Conservation (phyloP, 768 basidiomycete species). For the Auricularia sp. region DNA sequence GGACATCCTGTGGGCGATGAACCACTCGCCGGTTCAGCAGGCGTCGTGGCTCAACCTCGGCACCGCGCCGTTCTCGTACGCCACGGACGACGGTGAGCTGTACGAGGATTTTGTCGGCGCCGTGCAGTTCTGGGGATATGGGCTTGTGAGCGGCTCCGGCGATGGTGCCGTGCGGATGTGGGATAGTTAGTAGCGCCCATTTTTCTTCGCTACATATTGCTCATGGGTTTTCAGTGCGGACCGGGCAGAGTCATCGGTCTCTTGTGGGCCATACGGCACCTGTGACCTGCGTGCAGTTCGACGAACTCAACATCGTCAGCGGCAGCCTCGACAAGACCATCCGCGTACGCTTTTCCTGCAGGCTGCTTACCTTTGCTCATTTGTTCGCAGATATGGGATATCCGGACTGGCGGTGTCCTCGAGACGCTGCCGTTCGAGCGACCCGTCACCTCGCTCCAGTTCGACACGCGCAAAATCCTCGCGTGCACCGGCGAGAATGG, state of each 20-base stretch:
- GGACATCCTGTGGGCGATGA: constrained; percentile 99
- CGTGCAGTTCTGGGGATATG: constrained; percentile 98
- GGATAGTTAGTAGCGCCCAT: constrained; percentile 64
- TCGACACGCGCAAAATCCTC: constrained; percentile 88
- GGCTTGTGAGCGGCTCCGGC: constrained; percentile 90
- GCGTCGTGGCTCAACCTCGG: constrained; percentile 56
- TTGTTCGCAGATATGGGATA: constrained; percentile 77
- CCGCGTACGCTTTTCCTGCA: constrained; percentile 40
- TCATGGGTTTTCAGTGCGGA: constrained; percentile 60
- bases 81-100: constrained; percentile 85
- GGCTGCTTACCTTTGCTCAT: background rate
- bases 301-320: constrained; percentile 86
- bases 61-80: constrained; percentile 54
- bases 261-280: constrained; percentile 87
- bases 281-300: constrained; percentile 88
- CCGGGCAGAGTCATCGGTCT: constrained; percentile 91
- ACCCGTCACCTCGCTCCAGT: constrained; percentile 84
- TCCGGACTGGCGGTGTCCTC: constrained; percentile 76
- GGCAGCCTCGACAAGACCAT: constrained; percentile 92
- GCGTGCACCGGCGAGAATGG: constrained; percentile 91
- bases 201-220: constrained; percentile 11
- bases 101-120: constrained; percentile 97
- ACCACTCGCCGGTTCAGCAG: constrained; percentile 52
- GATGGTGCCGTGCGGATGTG: constrained; percentile 98
- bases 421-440: constrained; percentile 89